Evolutionary conservation across 768 basidiomycete genomes (phyloP).

Genomic region (Panus rudis): DNA sequence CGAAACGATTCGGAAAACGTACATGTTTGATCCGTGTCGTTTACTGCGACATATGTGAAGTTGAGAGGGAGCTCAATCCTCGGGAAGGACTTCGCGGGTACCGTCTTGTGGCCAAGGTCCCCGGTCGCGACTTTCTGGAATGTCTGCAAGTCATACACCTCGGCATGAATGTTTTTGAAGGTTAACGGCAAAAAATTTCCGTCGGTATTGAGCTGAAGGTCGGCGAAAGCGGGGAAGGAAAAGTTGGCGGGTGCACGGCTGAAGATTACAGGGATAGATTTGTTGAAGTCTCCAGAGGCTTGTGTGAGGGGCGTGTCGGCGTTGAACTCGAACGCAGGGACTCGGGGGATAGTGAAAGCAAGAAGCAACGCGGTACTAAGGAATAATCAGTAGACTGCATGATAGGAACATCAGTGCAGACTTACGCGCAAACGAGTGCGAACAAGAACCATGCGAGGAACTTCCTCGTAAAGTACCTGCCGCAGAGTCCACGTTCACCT

Average conservation of each 20-base stretch:
- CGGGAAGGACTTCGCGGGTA: conserved; percentile 64
- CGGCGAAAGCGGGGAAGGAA: conserved; percentile 72
- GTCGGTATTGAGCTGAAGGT: conserved; percentile 70
- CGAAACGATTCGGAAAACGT: conserved; percentile 17
- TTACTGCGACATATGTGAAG: conserved; percentile 76
- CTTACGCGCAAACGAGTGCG: conserved; percentile 49
- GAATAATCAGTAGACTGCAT: background rate
- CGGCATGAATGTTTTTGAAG: conserved; percentile 59
- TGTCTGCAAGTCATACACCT: conserved; percentile 65
- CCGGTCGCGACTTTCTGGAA: conserved; percentile 62
- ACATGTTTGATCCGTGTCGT: conserved; percentile 83
- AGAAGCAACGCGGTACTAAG: conserved; percentile 60
- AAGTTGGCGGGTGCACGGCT: conserved; percentile 82
- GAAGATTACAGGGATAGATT: conserved; percentile 55
- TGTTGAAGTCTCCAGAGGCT: conserved; percentile 54
- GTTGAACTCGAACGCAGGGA: conserved; percentile 66
- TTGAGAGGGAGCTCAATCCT: conserved; percentile 68
- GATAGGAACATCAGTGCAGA: conserved; percentile 10
- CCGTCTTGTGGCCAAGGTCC: conserved; percentile 44
- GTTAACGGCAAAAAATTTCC: conserved; percentile 72
- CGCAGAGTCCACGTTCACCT: conserved; percentile 74
- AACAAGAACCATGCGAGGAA: conserved; percentile 66
- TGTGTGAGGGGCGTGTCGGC: conserved; percentile 44
- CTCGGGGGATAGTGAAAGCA: conserved; percentile 78
- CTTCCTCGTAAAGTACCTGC: conserved; percentile 68